Percentiles rank a stretch among this genome's conserved stretches.
These are phyloP conservation scores for Tinospora cordifolia DNA, from an alignment of 164 flowering plant genomes.

Conservation along the genomic window DNA sequence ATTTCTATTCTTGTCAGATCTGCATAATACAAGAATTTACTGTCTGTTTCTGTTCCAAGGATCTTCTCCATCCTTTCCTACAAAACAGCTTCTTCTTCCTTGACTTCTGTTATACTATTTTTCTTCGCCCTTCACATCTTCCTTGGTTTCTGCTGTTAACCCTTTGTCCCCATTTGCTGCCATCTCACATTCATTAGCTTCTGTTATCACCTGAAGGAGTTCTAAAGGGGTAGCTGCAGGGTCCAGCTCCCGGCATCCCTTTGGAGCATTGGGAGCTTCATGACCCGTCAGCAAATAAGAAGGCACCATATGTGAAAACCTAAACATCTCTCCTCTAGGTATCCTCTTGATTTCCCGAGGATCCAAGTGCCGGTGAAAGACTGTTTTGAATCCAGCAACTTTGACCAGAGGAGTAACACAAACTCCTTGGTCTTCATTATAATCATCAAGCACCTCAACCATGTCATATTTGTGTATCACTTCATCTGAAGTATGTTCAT, in stretches of 20 bases:
- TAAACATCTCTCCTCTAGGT: constrained; percentile 53
- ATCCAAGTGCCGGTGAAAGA: constrained; percentile 55
- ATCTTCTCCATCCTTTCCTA: constrained; percentile 1
- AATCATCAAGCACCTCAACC: constrained; percentile 70
- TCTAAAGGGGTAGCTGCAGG: constrained; percentile 72
- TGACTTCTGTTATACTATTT: not conserved
- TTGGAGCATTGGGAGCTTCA: constrained; percentile 53
- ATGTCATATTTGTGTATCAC: constrained; percentile 62
- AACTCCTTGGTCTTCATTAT: constrained; percentile 42
- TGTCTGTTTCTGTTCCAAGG: constrained; percentile 3
- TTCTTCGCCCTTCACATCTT: not conserved
- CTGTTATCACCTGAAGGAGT: constrained; percentile 49
- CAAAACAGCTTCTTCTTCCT: not conserved
- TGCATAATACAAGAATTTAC: constrained; percentile 11
- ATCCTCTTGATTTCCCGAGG: constrained; percentile 33
- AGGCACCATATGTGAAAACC: constrained; percentile 71
- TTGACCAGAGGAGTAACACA: constrained; percentile 50
- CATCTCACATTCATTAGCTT: constrained; percentile 26
- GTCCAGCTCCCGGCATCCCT: constrained; percentile 66
- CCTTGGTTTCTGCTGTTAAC: not conserved
- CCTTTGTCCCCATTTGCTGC: constrained; percentile 6
- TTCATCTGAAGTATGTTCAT: constrained; percentile 47
- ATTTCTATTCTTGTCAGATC: constrained; percentile 2
- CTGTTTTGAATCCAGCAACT: constrained; percentile 63
- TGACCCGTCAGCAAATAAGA: constrained; percentile 54